A percentile compares a stretch with the other conserved stretches of the same genome.
Conservation (phyloP, 345 rosid genomes). For the Erysimum cheiranthoides region DNA sequence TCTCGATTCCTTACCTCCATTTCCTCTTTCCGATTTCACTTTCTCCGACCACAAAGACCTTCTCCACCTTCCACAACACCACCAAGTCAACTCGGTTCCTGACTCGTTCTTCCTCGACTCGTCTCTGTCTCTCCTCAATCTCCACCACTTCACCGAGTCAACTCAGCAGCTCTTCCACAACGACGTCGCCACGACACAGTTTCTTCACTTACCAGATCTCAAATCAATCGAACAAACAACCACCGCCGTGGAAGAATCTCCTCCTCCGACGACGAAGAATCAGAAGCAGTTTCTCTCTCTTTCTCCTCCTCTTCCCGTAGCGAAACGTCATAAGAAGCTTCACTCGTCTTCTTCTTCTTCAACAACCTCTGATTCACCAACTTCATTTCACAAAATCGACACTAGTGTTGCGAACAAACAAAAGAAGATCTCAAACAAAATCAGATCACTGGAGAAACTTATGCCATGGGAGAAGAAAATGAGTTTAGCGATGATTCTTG, state of each 20-base stretch:
- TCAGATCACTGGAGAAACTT: slow-evolving; percentile 59
- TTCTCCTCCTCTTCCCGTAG: slow-evolving; percentile 8
- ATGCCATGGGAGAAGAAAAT: slow-evolving; percentile 67
- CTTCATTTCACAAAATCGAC: neutral
- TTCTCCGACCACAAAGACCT: slow-evolving; percentile 13
- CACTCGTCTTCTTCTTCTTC: slow-evolving; percentile 12
- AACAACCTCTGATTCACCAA: neutral
- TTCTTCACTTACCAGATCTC: slow-evolving; percentile 41
- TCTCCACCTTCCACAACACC: slow-evolving; percentile 12
- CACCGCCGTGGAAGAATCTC: neutral
- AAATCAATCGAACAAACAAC: slow-evolving; percentile 28
- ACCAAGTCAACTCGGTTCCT: neutral
- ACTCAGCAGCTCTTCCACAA: slow-evolving; percentile 10
- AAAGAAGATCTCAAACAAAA: slow-evolving; percentile 54
- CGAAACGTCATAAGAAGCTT: slow-evolving; percentile 16
- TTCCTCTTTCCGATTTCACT: slow-evolving; percentile 43
- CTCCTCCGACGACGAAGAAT: neutral
- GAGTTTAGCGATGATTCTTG: slow-evolving; percentile 57
- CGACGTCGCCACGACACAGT: neutral
- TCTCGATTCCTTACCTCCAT: slow-evolving; percentile 33
- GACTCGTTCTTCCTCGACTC: slow-evolving; percentile 12
- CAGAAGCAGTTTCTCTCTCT: slow-evolving; percentile 1
- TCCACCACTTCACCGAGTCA: slow-evolving; percentile 18
- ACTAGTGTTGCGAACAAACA: slow-evolving; percentile 23
- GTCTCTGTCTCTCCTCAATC: slow-evolving; percentile 14